Percentiles rank a stretch among this genome's conserved stretches.
These are phyloP conservation scores for Daldinia caldariorum DNA, from an alignment of 495 filamentous ascomycete species.

Conservation along the genomic window DNA sequence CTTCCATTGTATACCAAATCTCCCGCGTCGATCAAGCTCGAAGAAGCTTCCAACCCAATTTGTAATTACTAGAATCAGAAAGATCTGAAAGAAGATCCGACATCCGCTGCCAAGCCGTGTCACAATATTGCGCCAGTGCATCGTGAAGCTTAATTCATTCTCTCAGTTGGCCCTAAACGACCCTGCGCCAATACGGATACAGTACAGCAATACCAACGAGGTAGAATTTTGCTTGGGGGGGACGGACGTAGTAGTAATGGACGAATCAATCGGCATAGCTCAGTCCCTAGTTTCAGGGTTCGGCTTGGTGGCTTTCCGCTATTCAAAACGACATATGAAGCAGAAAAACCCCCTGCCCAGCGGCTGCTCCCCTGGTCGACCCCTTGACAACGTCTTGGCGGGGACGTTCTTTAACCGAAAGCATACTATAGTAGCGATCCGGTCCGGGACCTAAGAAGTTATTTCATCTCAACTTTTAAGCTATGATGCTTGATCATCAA, in stretches of 20 bases:
- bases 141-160: conserved; percentile 31
- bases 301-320: conserved; percentile 42
- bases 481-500: conserved; percentile 34
- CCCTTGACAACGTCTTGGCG: conserved; percentile 37
- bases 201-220: too few relatives aligned
- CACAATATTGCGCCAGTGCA: conserved; percentile 32
- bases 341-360: conserved; percentile 36
- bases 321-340: conserved; percentile 47
- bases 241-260: conserved; percentile 19
- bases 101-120: conserved; percentile 34
- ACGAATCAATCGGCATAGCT: conserved; percentile 41
- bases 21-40: background rate
- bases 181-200: too few relatives aligned
- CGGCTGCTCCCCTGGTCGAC: conserved; percentile 29
- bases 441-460: conserved; percentile 39
- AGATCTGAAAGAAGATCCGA: conserved; percentile 32
- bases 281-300: conserved; percentile 44
- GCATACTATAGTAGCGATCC: conserved; percentile 43
- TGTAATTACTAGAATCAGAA: conserved; percentile 20
- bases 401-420: conserved; percentile 39
- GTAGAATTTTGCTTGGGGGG: background rate
- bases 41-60: background rate
- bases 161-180: background rate
- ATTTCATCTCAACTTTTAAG: conserved; percentile 54
- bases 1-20: background rate